Percentiles rank a stretch among this genome's conserved stretches.
These are phyloP conservation scores for Calonectria ilicicola DNA, from an alignment of 2,329 filamentous ascomycete genomes.

Conservation along the genomic window DNA sequence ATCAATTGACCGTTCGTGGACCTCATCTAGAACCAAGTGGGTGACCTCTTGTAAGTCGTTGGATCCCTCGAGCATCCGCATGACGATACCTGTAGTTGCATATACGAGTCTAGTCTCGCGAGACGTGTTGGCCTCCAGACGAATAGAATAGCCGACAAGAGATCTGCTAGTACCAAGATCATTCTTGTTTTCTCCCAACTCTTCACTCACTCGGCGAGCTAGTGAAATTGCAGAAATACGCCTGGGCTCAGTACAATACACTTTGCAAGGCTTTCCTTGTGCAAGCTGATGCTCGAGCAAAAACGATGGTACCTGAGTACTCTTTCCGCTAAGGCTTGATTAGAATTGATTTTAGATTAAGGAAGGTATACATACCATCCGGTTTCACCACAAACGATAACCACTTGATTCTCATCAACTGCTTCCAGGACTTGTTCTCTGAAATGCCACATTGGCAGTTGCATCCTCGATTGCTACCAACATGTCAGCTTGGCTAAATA, in stretches of 20 bases:
- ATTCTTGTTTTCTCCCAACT: slow-evolving; percentile 85
- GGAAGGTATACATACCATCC: slow-evolving; percentile 69
- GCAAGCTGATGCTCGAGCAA: slow-evolving; percentile 89
- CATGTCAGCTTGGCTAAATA: slow-evolving; percentile 22
- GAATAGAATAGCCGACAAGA: slow-evolving; percentile 93
- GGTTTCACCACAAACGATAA: slow-evolving; percentile 96
- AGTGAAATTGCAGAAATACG: slow-evolving; percentile 97
- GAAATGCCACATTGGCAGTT: slow-evolving; percentile 91
- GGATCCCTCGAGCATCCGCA: slow-evolving; percentile 94
- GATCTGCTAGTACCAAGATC: slow-evolving; percentile 88
- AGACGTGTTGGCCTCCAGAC: slow-evolving; percentile 88
- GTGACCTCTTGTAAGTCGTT: slow-evolving; percentile 90
- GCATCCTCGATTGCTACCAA: slow-evolving; percentile 71
- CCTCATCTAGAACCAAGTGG: slow-evolving; percentile 95
- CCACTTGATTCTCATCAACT: slow-evolving; percentile 83
- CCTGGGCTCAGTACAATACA: slow-evolving; percentile 95
- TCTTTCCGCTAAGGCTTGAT: slow-evolving; percentile 76
- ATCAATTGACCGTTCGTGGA: slow-evolving; percentile 96
- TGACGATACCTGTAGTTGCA: slow-evolving; percentile 92
- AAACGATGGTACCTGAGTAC: slow-evolving; percentile 95
- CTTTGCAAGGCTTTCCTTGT: slow-evolving; percentile 84
- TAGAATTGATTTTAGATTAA: slow-evolving; percentile 27
- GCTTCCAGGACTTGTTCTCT: slow-evolving; percentile 81
- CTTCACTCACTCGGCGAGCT: slow-evolving; percentile 92
- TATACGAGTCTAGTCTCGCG: slow-evolving; percentile 88